These are phyloP conservation scores for Eimeria necatrix DNA, from an alignment of 169 alveolate species.

Conservation along the genomic window DNA sequence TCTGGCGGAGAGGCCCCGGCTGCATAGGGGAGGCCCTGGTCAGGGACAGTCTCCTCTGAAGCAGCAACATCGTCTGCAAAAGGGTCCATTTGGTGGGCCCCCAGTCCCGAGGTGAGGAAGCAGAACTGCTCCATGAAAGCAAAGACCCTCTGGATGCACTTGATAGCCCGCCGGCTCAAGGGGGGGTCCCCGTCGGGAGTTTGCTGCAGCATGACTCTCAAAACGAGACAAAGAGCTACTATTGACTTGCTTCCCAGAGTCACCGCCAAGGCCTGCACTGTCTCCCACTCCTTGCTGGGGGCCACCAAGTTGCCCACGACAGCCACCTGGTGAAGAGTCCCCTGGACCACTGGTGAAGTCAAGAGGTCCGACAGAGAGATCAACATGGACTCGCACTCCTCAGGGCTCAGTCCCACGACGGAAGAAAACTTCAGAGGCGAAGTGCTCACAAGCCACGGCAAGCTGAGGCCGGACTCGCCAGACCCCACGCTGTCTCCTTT, in stretches of 20 bases:
- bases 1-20: background rate
- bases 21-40: background rate
- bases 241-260: conserved; percentile 85
- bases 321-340: conserved; percentile 59
- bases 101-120: conserved; percentile 83
- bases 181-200: conserved; percentile 81
- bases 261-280: conserved; percentile 78
- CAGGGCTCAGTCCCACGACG: conserved; percentile 35
- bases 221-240: conserved; percentile 81
- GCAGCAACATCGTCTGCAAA: background rate
- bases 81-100: conserved; percentile 66
- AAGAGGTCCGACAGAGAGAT: conserved; percentile 41
- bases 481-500: background rate
- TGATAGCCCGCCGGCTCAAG: background rate
- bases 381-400: conserved; percentile 40
- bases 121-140: conserved; percentile 82
- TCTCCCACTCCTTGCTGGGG: conserved; percentile 19
- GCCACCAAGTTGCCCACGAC: conserved; percentile 60
- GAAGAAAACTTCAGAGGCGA: conserved; percentile 29
- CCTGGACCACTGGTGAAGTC: conserved; percentile 44
- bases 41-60: background rate
- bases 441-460: conserved; percentile 75
- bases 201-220: conserved; percentile 83
- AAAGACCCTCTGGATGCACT: conserved; percentile 79
- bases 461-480: background rate